These are phyloP conservation scores for Didymosphaeria variabile DNA, from an alignment of 2,329 filamentous ascomycete genomes.

Conservation along the genomic window DNA sequence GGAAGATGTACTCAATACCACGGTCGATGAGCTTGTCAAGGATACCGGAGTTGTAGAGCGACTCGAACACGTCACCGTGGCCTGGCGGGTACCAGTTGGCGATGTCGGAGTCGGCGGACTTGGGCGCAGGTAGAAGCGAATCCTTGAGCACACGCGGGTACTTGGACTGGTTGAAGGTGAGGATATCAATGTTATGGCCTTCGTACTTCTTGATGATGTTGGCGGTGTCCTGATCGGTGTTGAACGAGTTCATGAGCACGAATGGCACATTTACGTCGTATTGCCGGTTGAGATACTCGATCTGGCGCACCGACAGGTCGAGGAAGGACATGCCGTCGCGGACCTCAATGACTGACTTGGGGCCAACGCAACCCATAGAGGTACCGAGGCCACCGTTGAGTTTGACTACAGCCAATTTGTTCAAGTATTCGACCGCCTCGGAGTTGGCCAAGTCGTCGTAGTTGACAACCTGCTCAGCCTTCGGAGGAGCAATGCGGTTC, in stretches of 20 bases:
- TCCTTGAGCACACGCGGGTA: conserved; percentile 99
- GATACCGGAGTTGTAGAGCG: conserved; percentile 98
- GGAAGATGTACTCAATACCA: conserved; percentile 96
- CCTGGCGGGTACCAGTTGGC: conserved; percentile 99
- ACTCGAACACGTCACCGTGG: conserved; percentile 99
- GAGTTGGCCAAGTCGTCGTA: conserved; percentile 90
- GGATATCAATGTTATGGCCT: conserved; percentile 98
- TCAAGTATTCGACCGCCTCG: conserved; percentile 92
- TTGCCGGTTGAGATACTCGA: conserved; percentile 98
- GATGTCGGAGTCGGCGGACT: conserved; percentile 85
- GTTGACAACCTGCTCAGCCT: conserved; percentile 91
- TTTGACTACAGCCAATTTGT: conserved; percentile 98
- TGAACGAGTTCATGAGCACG: conserved; percentile 99
- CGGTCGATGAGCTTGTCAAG: conserved; percentile 95
- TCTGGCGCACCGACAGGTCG: conserved; percentile 97
- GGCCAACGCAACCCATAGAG: conserved; percentile 98
- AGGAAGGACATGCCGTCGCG: conserved; percentile 99
- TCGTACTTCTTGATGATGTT: conserved; percentile 99
- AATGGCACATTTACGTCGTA: conserved; percentile 98
- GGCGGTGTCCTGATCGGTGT: conserved; percentile 97
- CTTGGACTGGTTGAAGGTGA: conserved; percentile 99
- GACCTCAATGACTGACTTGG: conserved; percentile 99
- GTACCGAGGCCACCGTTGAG: conserved; percentile 99
- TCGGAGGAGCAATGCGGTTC: conserved; percentile 95
- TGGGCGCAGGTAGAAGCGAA: conserved; percentile 94